Evolutionary conservation across 1,284 basidiomycete species (phyloP).

Genomic region (Trichosporon sp.): DNA sequence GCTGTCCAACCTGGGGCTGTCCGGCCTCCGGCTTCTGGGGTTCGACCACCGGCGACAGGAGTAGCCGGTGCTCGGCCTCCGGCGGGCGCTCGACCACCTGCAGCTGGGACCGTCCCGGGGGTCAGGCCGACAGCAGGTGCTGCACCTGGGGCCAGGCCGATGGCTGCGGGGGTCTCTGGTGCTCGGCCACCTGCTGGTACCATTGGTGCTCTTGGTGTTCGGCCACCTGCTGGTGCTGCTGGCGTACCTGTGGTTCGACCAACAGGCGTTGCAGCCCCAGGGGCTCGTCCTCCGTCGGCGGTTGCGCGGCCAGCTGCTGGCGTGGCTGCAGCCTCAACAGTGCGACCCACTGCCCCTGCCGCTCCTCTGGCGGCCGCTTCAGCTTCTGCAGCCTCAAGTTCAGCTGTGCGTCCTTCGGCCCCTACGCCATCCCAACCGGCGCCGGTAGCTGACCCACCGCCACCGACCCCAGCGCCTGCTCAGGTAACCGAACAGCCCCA

Average conservation of each 20-base stretch:
- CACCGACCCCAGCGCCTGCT: not conserved
- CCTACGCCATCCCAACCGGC: not conserved
- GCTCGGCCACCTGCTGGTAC: not conserved
- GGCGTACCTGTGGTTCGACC: not conserved
- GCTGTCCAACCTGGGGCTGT: not conserved
- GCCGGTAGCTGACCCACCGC: not conserved
- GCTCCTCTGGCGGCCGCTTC: not conserved
- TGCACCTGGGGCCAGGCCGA: not conserved
- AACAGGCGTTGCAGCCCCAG: not conserved
- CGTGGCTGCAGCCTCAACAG: not conserved
- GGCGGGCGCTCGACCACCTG: not conserved
- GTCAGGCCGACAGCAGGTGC: not conserved
- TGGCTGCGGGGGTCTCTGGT: not conserved
- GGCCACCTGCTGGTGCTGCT: not conserved
- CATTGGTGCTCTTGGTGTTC: not conserved
- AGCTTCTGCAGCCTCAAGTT: not conserved
- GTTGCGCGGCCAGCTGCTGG: not conserved
- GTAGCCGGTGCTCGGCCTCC: not conserved
- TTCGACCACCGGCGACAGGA: conserved; percentile 7
- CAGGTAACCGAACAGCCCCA: not conserved
- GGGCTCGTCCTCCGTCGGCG: not conserved
- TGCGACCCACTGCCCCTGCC: not conserved
- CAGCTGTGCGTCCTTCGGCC: not conserved
- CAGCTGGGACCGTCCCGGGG: not conserved
- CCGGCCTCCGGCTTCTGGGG: not conserved